These are phyloP conservation scores for Cajanus cajan DNA, from an alignment of 306 rosid species.

Conservation along the genomic window DNA sequence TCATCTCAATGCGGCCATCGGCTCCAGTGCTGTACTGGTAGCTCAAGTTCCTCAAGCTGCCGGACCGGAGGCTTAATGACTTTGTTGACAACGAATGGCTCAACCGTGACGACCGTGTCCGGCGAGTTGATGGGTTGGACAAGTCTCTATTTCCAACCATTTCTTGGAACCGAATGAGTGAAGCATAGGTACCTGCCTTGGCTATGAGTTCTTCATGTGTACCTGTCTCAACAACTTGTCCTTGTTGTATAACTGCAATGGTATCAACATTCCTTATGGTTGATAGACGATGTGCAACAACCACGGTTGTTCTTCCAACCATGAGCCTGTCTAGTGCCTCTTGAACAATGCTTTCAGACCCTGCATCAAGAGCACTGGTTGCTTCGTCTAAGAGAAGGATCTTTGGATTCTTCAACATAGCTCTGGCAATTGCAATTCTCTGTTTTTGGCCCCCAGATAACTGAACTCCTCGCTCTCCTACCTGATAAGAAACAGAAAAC, in stretches of 20 bases:
- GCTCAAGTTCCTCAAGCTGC: slow-evolving; percentile 91
- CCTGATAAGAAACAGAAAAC: slow-evolving; percentile 43
- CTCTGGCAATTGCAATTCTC: slow-evolving; percentile 97
- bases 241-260: slow-evolving; percentile 94
- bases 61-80: slow-evolving; percentile 87
- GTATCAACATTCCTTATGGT: slow-evolving; percentile 88
- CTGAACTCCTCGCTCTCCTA: slow-evolving; percentile 95
- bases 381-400: slow-evolving; percentile 97
- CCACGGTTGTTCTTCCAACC: slow-evolving; percentile 93
- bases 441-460: slow-evolving; percentile 97
- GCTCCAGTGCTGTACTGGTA: slow-evolving; percentile 94
- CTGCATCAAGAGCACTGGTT: slow-evolving; percentile 94
- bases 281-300: slow-evolving; percentile 90
- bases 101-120: slow-evolving; percentile 79
- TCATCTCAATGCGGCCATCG: slow-evolving; percentile 96
- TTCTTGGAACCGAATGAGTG: slow-evolving; percentile 93
- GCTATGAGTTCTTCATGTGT: slow-evolving; percentile 90
- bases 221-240: slow-evolving; percentile 93
- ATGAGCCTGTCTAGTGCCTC: slow-evolving; percentile 96
- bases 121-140: slow-evolving; percentile 82
- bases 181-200: slow-evolving; percentile 81
- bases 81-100: slow-evolving; percentile 93
- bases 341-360: slow-evolving; percentile 96
- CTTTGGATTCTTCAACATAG: slow-evolving; percentile 91
- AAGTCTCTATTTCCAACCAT: slow-evolving; percentile 83